These are phyloP conservation scores for Cymbomonas tetramitiformis DNA, from an alignment of 139 green algal species.

Conservation along the genomic window DNA sequence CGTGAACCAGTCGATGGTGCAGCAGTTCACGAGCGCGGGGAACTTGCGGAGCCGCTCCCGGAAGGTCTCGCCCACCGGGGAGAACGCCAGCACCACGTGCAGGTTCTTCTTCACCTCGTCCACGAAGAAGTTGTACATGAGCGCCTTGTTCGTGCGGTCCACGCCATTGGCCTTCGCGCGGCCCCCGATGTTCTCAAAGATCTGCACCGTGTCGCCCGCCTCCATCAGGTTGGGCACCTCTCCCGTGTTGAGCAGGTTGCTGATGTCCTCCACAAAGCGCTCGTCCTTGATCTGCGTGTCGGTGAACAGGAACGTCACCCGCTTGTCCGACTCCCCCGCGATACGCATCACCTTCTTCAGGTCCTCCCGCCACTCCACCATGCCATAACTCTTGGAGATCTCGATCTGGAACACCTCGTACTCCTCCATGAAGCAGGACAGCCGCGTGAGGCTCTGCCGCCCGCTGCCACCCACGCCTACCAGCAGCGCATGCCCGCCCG, in stretches of 20 bases:
- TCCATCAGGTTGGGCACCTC: conserved; percentile 32
- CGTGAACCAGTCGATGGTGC: conserved; percentile 28
- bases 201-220: conserved; percentile 9
- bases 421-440: conserved; percentile 49
- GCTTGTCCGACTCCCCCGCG: conserved; percentile 46
- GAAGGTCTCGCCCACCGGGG: conserved; percentile 26
- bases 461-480: conserved; percentile 39
- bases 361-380: conserved; percentile 45
- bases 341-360: conserved; percentile 41
- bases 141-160: conserved; percentile 26
- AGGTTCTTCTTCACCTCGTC: conserved; percentile 37
- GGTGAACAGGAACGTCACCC: conserved; percentile 49
- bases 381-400: conserved; percentile 30
- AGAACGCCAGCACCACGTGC: conserved; percentile 33
- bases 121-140: conserved; percentile 36
- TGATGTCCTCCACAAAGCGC: conserved; percentile 58
- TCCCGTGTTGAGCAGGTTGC: conserved; percentile 62
- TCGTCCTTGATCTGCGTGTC: conserved; percentile 65
- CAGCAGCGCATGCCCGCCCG: conserved; percentile 51
- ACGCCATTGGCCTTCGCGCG: conserved; percentile 44
- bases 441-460: conserved; percentile 40
- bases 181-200: conserved; percentile 30
- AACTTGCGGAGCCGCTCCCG: conserved; percentile 23
- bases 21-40: conserved; percentile 28
- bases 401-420: conserved; percentile 40